Evolutionary conservation across 2,329 filamentous ascomycete genomes (phyloP).

Genomic region (Fusarium coicis): DNA sequence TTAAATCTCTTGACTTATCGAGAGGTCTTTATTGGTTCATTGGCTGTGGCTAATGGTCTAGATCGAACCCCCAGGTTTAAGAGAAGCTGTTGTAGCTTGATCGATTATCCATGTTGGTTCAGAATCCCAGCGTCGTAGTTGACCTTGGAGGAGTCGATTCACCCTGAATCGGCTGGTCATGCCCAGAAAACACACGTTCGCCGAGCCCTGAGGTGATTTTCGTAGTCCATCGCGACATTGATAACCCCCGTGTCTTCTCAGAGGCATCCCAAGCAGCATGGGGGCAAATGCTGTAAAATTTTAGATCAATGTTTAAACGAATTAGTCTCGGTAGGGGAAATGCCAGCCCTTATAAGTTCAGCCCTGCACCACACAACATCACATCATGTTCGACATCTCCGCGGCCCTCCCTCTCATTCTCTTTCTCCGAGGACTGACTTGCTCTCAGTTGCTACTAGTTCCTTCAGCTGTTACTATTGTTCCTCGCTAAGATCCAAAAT

Average conservation of each 20-base stretch:
- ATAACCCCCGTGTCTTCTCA: constrained; percentile 1
- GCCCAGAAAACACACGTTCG: background rate
- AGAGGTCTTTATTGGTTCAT: constrained; percentile 23
- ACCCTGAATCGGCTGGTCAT: background rate
- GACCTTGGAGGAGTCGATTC: background rate
- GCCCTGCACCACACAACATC: constrained; percentile 17
- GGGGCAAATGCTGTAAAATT: background rate
- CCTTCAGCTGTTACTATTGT: background rate
- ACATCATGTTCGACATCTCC: constrained; percentile 25
- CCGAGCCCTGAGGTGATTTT: constrained; percentile 41
- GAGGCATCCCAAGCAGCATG: background rate
- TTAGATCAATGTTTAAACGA: background rate
- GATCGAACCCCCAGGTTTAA: background rate
- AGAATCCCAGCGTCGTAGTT: background rate
- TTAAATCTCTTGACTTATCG: constrained; percentile 28
- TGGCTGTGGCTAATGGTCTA: constrained; percentile 12
- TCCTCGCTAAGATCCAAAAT: constrained; percentile 10
- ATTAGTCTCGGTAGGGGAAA: background rate
- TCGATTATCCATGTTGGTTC: background rate
- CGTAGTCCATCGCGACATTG: constrained; percentile 41
- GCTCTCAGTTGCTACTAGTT: background rate
- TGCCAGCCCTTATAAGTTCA: constrained; percentile 38
- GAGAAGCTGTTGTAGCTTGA: background rate
- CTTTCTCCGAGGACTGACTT: constrained; percentile 17
- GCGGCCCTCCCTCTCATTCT: constrained; percentile 5